A percentile compares a stretch with the other conserved stretches of the same genome.
Conservation (phyloP, 768 basidiomycete species). For the Serendipita sp. region DNA sequence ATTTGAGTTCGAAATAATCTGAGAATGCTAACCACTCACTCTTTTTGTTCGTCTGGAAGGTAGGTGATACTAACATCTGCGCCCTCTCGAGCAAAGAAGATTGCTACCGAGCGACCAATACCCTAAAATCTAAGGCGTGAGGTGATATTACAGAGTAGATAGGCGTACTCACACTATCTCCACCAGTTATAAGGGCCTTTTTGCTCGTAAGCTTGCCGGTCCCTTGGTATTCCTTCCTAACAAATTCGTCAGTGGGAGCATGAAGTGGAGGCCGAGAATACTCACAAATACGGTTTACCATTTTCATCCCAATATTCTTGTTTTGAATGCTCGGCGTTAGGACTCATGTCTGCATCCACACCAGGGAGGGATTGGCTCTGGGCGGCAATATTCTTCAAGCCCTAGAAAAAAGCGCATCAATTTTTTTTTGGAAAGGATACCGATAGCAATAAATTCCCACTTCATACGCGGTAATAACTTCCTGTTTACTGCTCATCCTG, state of each 20-base stretch:
- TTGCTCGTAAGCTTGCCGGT: conserved; percentile 25
- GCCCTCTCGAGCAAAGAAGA: conserved; percentile 25
- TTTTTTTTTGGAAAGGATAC: not conserved
- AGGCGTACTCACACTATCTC: not conserved
- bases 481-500: not conserved
- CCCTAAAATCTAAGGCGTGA: conserved; percentile 11
- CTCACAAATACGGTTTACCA: conserved; percentile 29
- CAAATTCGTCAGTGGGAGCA: not conserved
- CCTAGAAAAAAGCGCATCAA: not conserved
- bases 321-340: conserved; percentile 18
- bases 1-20: not conserved
- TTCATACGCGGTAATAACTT: not conserved
- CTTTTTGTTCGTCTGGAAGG: conserved; percentile 38
- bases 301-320: conserved; percentile 28
- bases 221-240: conserved; percentile 30
- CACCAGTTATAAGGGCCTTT: not conserved
- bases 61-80: conserved; percentile 28
- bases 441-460: not conserved
- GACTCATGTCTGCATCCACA: conserved; percentile 32
- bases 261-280: not conserved
- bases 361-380: conserved; percentile 36
- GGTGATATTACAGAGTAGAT: conserved; percentile 13
- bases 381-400: conserved; percentile 16
- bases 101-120: conserved; percentile 9
- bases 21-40: conserved; percentile 12